Evolutionary conservation across 2,329 filamentous ascomycete genomes (phyloP), one percentile per base, ranked within the genome.

Genomic region (Neonectria hederae): DNA sequence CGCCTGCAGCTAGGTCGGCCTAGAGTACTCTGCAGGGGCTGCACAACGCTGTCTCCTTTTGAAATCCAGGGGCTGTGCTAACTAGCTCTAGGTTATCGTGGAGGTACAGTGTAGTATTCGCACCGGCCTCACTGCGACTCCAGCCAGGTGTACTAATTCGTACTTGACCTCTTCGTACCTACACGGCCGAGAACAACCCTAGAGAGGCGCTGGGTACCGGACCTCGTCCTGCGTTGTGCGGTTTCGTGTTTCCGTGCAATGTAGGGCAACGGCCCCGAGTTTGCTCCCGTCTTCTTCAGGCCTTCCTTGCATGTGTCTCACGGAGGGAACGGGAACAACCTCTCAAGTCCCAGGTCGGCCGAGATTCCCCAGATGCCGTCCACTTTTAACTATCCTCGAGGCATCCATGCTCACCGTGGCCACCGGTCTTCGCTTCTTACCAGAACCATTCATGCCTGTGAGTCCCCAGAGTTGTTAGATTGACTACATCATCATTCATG

Each of bases 51-150:
- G 63, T 69, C 53, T 55, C 65, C 62, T 54, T 58, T 59, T 62
- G 48, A 67, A 62, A 69, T 70, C 68, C 62, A 72, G 66, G 69
- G 70, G 66, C 60, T 69, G 54, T 63, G 54, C 51, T 13, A 38
- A 32, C 55, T 51, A 43, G 48, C 60, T 54, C n/a, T n/a, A n/a
- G n/a, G n/a, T 10, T 28, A 26, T 28, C 8, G 13, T 49, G n/a
- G 24, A n/a, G 30, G 45, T 10, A 30, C 17, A 19, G 26, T 30
- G 24, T 35, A 45, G 22, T 54, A 35, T 42, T 42, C 30, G 17
- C 24, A 28, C 26, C 9, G 13, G 28, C 40, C 48, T 53, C 45
- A 35, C 30, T 40, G 21, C 38, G 6, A 42, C 30, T 54, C 9
- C 35, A 43, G 14, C 22, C n/a, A 21, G 19, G 17, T 51, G 43